Conservation (phyloP, 306 rosid species). For the cucumber (Cucumis sativus) region Cucumber_9930_V3 NC_026655.2:21708001-21708500, state of each 20-base stretch:
- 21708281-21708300: too few species aligned
- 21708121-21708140: slow-evolving; percentile 30
- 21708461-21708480: neutral
- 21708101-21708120: neutral
- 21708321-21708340: neutral
- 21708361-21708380: neutral
- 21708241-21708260: neutral
- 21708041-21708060: slow-evolving; percentile 5
- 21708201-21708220: slow-evolving; percentile 9
- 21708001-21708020: slow-evolving; percentile 11
- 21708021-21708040: slow-evolving; percentile 18
- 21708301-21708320: neutral
- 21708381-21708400: neutral
- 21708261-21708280: too few species aligned
- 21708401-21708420: neutral
- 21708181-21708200: neutral
- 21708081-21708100: slow-evolving; percentile 7
- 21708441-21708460: neutral
- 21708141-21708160: slow-evolving; percentile 43
- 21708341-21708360: too few species aligned
- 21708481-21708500: neutral
- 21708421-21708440: neutral
- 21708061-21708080: slow-evolving; percentile 16
- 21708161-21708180: neutral
- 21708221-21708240: slow-evolving; percentile 5